phyloP scores from a whole-genome alignment of 106 monocot genomes.

The Chionographis japonica region DNA sequence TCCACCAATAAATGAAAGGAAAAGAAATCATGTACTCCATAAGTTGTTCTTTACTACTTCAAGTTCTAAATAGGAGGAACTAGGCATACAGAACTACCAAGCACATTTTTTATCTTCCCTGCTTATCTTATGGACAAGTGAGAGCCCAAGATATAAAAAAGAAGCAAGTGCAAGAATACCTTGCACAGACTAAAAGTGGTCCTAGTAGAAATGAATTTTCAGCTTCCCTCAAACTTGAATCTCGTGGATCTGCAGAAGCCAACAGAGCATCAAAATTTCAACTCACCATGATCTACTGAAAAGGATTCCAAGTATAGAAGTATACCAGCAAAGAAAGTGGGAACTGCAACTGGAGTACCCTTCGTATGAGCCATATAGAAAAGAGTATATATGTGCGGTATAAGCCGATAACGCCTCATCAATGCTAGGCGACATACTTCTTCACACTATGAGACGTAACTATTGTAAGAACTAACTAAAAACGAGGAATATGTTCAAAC shows the following conservation, averaged over 20 bases:
- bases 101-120: too few species aligned
- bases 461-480: constrained; percentile 7
- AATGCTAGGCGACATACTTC: constrained; percentile 89
- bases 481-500: neutral
- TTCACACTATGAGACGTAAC: constrained; percentile 64
- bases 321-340: constrained; percentile 74
- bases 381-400: constrained; percentile 90
- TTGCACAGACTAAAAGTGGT: constrained; percentile 73
- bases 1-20: too few species aligned
- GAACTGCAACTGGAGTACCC: constrained; percentile 64
- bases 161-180: constrained; percentile 32
- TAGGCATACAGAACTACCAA: too few species aligned
- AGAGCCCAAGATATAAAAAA: too few species aligned
- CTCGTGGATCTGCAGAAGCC: constrained; percentile 61
- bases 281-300: neutral
- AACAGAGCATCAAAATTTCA: constrained; percentile 1
- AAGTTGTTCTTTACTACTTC: too few species aligned
- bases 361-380: constrained; percentile 82
- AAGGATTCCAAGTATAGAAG: neutral
- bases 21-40: too few species aligned
- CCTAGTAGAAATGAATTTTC: constrained; percentile 91
- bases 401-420: constrained; percentile 62
- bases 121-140: too few species aligned
- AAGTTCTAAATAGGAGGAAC: too few species aligned
- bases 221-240: constrained; percentile 52